Percentiles rank a stretch among this genome's conserved stretches.
phyloP scores from a whole-genome alignment of 129 eudicot species.

The Gnaphalium uliginosum region DNA sequence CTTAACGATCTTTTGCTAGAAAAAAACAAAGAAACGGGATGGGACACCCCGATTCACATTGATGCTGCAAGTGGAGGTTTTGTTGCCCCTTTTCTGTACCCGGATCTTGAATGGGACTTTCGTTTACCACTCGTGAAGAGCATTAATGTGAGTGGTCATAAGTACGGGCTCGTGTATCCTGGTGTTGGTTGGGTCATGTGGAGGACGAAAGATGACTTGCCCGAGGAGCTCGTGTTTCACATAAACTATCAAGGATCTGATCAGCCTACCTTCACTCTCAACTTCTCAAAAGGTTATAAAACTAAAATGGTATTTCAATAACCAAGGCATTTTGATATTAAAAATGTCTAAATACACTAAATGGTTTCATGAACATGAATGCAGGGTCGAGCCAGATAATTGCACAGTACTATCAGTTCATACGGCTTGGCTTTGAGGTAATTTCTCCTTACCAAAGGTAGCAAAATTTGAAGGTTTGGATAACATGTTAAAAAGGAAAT shows the following conservation, averaged over 20 bases:
- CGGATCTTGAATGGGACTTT: constrained; percentile 77
- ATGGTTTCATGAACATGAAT: constrained; percentile 8
- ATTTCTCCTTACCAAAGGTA: no score
- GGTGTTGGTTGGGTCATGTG: constrained; percentile 88
- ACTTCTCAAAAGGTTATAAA: constrained; percentile 79
- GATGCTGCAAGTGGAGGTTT: constrained; percentile 97
- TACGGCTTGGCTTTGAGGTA: constrained; percentile 17
- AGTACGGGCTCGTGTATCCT: constrained; percentile 81
- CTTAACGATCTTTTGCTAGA: constrained; percentile 56
- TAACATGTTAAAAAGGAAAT: no score
- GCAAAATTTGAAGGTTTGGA: no score
- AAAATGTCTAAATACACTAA: no score
- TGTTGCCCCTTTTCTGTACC: constrained; percentile 74
- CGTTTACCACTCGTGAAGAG: constrained; percentile 77
- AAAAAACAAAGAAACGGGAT: constrained; percentile 65
- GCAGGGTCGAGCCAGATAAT: constrained; percentile 24
- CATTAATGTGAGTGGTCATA: constrained; percentile 86
- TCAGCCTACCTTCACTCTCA: constrained; percentile 84
- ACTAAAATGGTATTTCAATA: not conserved
- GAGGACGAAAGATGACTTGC: constrained; percentile 76
- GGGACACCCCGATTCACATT: constrained; percentile 80
- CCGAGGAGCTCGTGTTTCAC: constrained; percentile 74
- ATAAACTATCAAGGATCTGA: constrained; percentile 79
- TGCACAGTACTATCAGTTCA: constrained; percentile 6
- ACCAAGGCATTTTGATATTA: no score